A percentile compares a stretch with the other conserved stretches of the same genome.
phyloP scores from a whole-genome alignment of 345 rosid genomes.

The Sisymbrium altissimum region DNA sequence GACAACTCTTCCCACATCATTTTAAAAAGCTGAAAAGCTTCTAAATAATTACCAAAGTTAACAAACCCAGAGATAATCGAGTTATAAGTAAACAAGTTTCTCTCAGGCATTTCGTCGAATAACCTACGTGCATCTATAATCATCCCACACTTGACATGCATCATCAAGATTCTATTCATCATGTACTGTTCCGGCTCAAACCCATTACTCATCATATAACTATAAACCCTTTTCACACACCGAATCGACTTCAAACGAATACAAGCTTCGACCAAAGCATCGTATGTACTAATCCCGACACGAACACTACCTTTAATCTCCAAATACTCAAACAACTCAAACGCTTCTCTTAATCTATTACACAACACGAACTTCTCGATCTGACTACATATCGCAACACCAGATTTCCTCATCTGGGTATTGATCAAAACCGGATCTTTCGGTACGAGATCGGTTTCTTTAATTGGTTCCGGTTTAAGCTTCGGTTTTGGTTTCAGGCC shows the following conservation, averaged over 20 bases:
- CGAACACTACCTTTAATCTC: slow-evolving; percentile 53
- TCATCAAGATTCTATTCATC: slow-evolving; percentile 63
- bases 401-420: slow-evolving; percentile 40
- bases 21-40: slow-evolving; percentile 62
- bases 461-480: slow-evolving; percentile 47
- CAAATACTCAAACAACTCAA: slow-evolving; percentile 79
- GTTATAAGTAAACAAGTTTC: slow-evolving; percentile 61
- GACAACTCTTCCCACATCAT: slow-evolving; percentile 75
- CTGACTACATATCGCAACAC: slow-evolving; percentile 59
- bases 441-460: slow-evolving; percentile 8
- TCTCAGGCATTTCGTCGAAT: slow-evolving; percentile 77
- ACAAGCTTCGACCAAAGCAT: slow-evolving; percentile 75
- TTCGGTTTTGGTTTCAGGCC: slow-evolving; percentile 54
- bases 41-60: slow-evolving; percentile 54
- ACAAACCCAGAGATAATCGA: slow-evolving; percentile 59
- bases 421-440: slow-evolving; percentile 21
- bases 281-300: slow-evolving; percentile 54
- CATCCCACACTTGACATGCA: slow-evolving; percentile 80
- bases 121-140: slow-evolving; percentile 60
- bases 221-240: slow-evolving; percentile 63
- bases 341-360: slow-evolving; percentile 56
- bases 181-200: slow-evolving; percentile 57
- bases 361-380: slow-evolving; percentile 66
- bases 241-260: slow-evolving; percentile 63
- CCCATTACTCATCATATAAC: slow-evolving; percentile 50